Conservation (phyloP, 192 early-diverging fungal species). For the Coemansia pectinata region DNA sequence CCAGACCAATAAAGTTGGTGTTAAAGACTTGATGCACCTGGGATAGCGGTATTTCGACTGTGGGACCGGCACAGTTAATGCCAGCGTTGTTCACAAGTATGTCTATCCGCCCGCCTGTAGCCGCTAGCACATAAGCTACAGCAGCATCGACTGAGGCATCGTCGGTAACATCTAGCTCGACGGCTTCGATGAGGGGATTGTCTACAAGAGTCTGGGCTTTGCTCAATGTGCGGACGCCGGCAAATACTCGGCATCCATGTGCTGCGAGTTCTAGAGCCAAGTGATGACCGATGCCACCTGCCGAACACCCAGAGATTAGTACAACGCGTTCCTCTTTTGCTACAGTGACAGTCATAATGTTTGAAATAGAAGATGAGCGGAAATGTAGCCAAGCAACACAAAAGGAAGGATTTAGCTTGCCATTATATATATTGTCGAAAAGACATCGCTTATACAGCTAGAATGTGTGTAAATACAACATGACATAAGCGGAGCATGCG, state of each 20-base stretch:
- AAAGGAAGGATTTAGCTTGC: too few species aligned
- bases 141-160: slow-evolving; percentile 20
- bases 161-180: slow-evolving; percentile 38
- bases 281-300: slow-evolving; percentile 64
- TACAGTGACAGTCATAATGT: background rate
- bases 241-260: slow-evolving; percentile 37
- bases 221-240: slow-evolving; percentile 15
- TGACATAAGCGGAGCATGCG: too few species aligned
- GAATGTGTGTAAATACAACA: too few species aligned
- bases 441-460: too few species aligned
- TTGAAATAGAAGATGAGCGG: slow-evolving; percentile 21
- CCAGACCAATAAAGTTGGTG: slow-evolving; percentile 63
- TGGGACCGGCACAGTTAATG: slow-evolving; percentile 51
- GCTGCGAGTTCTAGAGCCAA: slow-evolving; percentile 34
- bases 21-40: slow-evolving; percentile 54
- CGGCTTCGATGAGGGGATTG: background rate
- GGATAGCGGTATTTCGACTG: slow-evolving; percentile 44
- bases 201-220: background rate
- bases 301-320: slow-evolving; percentile 74
- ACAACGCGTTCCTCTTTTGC: slow-evolving; percentile 50
- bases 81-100: slow-evolving; percentile 77
- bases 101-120: slow-evolving; percentile 47
- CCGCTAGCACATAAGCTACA: slow-evolving; percentile 9
- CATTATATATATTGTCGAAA: too few species aligned
- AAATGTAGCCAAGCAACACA: background rate